Percentiles rank a stretch among this genome's conserved stretches.
Evolutionary conservation across 192 early-diverging fungal genomes (phyloP).

Genomic region (Lunasporangiospora selenospora): DNA sequence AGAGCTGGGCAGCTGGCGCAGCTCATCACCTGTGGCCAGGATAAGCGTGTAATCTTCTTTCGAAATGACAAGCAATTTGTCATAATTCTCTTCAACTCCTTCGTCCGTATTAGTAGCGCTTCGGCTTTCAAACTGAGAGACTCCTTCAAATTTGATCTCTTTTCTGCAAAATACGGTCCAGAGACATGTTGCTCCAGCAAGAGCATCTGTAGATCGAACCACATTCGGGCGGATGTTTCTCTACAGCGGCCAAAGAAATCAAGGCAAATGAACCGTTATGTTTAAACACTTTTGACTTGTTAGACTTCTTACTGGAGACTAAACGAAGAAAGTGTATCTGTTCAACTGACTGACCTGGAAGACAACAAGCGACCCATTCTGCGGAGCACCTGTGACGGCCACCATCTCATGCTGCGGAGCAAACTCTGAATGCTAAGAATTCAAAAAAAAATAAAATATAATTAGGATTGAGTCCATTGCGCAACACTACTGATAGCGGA

Average conservation of each 20-base stretch:
- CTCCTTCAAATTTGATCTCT: constrained; percentile 52
- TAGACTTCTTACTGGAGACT: no score
- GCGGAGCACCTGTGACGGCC: constrained; percentile 58
- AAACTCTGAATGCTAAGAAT: constrained; percentile 27
- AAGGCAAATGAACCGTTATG: neutral
- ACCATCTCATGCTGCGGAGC: constrained; percentile 56
- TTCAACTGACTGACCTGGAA: constrained; percentile 49
- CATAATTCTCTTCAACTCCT: constrained; percentile 49
- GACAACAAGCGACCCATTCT: constrained; percentile 57
- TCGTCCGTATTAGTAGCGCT: constrained; percentile 4
- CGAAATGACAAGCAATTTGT: constrained; percentile 69
- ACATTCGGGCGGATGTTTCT: constrained; percentile 57
- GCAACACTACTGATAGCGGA: no score
- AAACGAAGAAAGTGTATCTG: neutral
- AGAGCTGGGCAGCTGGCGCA: constrained; percentile 76
- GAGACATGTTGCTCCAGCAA: constrained; percentile 62
- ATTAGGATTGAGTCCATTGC: no score
- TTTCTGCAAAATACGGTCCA: constrained; percentile 75
- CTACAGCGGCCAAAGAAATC: constrained; percentile 14
- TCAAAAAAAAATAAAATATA: neutral
- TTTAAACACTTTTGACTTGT: no score
- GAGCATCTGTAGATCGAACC: constrained; percentile 49
- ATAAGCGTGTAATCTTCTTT: constrained; percentile 71
- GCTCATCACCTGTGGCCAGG: constrained; percentile 81
- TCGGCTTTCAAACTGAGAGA: constrained; percentile 43